Evolutionary conservation across 192 early-diverging fungal species (phyloP).

Genomic region (Chytriomyces confervae): DNA sequence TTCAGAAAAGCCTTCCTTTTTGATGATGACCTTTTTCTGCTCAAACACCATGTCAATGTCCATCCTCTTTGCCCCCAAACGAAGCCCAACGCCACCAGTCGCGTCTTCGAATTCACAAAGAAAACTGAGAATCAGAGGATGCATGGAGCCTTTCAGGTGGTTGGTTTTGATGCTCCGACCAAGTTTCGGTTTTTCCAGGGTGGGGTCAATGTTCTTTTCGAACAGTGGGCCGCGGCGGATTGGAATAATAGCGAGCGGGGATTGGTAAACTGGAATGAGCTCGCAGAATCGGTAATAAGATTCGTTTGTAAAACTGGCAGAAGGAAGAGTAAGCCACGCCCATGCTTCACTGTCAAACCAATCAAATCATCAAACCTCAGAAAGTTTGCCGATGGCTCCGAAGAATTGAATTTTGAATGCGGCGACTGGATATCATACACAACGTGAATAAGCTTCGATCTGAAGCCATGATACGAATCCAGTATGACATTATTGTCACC

Average conservation of each 20-base stretch:
- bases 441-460: conserved; percentile 34
- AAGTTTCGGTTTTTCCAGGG: conserved; percentile 55
- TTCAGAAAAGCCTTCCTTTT: conserved; percentile 4
- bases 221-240: conserved; percentile 52
- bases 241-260: conserved; percentile 55
- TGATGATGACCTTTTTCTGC: conserved; percentile 38
- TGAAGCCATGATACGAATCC: conserved; percentile 36
- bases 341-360: too few species aligned
- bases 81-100: conserved; percentile 53
- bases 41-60: conserved; percentile 48
- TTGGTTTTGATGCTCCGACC: conserved; percentile 46
- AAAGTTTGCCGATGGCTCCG: background rate
- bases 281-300: conserved; percentile 41
- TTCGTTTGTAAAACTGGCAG: conserved; percentile 40
- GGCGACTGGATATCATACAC: conserved; percentile 38
- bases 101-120: conserved; percentile 46
- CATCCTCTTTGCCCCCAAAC: conserved; percentile 51
- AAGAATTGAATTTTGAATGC: background rate
- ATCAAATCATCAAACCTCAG: conserved; percentile 5
- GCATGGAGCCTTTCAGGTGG: conserved; percentile 42
- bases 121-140: conserved; percentile 53
- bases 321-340: background rate
- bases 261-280: conserved; percentile 57
- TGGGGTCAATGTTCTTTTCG: conserved; percentile 15
- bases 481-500: background rate